These are phyloP conservation scores for Lithospermum erythrorhizon DNA, from an alignment of 257 asterid genomes.

Conservation along the genomic window DNA sequence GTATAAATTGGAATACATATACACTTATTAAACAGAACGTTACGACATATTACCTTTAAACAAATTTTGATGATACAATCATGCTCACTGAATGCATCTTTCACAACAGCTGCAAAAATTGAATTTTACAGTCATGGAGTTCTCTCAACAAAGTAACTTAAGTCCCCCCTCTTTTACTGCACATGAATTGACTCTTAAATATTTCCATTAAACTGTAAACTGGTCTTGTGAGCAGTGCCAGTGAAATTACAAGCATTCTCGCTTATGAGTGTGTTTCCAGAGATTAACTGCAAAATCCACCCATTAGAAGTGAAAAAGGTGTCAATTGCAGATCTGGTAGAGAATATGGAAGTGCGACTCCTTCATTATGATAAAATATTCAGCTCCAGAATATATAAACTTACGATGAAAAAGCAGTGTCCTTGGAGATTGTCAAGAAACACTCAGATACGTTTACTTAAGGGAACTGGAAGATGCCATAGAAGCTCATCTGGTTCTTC, in stretches of 20 bases:
- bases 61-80: no score
- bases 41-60: no score
- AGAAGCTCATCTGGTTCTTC: constrained; percentile 46
- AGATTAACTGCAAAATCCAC: constrained; percentile 56
- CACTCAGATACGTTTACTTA: constrained; percentile 37
- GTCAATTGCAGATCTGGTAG: constrained; percentile 71
- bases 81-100: no score
- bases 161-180: no score
- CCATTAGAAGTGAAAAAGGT: constrained; percentile 59
- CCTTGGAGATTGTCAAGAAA: constrained; percentile 40
- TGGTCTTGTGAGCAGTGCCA: background rate
- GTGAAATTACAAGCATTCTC: background rate
- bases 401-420: constrained; percentile 51
- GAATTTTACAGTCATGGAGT: no score
- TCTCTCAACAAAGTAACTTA: no score
- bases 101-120: no score
- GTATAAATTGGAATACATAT: background rate
- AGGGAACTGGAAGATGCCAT: constrained; percentile 76
- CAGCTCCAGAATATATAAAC: constrained; percentile 46
- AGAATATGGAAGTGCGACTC: constrained; percentile 60
- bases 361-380: constrained; percentile 10
- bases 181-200: no score
- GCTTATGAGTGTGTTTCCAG: constrained; percentile 24
- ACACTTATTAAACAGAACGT: no score
- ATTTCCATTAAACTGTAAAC: no score